Evolutionary conservation across 2,329 filamentous ascomycete species (phyloP), one percentile per base, ranked within the genome.

Genomic region (Diplodia mutila): DNA sequence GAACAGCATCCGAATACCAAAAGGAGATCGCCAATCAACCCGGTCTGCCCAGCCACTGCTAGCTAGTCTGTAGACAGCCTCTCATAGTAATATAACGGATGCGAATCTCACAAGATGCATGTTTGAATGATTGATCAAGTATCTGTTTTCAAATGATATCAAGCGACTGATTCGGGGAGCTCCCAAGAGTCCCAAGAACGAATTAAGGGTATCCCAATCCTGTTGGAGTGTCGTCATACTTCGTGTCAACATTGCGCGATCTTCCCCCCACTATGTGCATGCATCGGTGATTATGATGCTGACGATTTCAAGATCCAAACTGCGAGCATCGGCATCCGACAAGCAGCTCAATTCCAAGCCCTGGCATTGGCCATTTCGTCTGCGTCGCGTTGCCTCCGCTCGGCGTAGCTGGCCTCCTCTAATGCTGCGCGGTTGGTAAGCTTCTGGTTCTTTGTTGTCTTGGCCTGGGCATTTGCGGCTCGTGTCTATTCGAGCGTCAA

Each of bases 401-500:
- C 91, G 67, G 89, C 85, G 63, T 84, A 81, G 75, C 91, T 93
- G 4, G 84, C 86, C 71, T 91, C 85, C 70, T 89, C 87, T 59
- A 97, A 81, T 1, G 88, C 89, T 69, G 90, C 87, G 34, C 81
- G 84, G 65, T 88, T 85, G 9, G 90, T 93, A 81, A 92, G 88
- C 81, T 91, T 91, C 80, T 97, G 91, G 42, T 89, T 89, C 66
- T 89, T 86, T 21, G 57, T 54, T 12, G 59, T 55, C 34, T 67
- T 67, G 37, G 57, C 25, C n/a, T 64, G 46, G 9, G 48, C 23
- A 11, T 25, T 52, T 21, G 49, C 59, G 48, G 37, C 59, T 27
- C 66, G 66, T 37, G 39, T 57, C 66, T 67, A n/a, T n/a, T 34
- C 42, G 21, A 42, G 16, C 12, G 8, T 23, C 61, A 2, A 32